These are phyloP conservation scores for Lepidium africanum DNA, from an alignment of 345 rosid species.

Conservation along the genomic window DNA sequence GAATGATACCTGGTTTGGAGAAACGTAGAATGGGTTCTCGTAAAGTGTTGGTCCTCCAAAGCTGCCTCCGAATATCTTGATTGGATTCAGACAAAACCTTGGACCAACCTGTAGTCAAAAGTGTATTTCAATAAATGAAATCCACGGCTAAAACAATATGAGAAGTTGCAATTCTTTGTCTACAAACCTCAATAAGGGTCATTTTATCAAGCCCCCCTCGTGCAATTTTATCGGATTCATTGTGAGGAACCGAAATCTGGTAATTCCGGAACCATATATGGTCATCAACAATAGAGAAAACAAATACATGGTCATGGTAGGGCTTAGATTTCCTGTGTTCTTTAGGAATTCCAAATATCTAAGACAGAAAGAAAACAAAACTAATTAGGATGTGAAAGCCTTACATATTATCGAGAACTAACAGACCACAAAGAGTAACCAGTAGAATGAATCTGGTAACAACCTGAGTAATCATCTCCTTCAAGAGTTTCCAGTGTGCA, in stretches of 20 bases:
- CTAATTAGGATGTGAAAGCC: background rate
- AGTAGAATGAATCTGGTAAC: background rate
- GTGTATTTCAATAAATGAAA: background rate
- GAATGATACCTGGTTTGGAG: conserved; percentile 76
- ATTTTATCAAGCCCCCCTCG: conserved; percentile 89
- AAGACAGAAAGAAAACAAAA: background rate
- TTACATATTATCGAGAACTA: background rate
- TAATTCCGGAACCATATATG: conserved; percentile 99
- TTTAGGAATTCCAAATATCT: conserved; percentile 92
- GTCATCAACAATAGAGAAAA: conserved; percentile 88
- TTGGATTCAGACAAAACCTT: conserved; percentile 90
- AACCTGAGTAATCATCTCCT: conserved; percentile 86
- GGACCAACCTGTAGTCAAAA: conserved; percentile 68
- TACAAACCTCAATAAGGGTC: conserved; percentile 89
- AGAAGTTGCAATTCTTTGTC: background rate
- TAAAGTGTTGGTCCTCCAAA: conserved; percentile 92
- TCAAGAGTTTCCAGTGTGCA: conserved; percentile 87
- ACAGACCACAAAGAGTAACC: background rate
- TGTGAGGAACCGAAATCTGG: conserved; percentile 94
- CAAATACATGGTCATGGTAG: conserved; percentile 89
- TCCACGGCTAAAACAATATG: background rate
- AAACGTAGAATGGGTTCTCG: conserved; percentile 79
- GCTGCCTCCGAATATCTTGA: conserved; percentile 86
- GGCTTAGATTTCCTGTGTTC: conserved; percentile 92
- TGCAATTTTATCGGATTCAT: conserved; percentile 74